Evolutionary conservation across 352 stramenopile species (phyloP).

Genomic region (Globisporangium carolinianum): DNA sequence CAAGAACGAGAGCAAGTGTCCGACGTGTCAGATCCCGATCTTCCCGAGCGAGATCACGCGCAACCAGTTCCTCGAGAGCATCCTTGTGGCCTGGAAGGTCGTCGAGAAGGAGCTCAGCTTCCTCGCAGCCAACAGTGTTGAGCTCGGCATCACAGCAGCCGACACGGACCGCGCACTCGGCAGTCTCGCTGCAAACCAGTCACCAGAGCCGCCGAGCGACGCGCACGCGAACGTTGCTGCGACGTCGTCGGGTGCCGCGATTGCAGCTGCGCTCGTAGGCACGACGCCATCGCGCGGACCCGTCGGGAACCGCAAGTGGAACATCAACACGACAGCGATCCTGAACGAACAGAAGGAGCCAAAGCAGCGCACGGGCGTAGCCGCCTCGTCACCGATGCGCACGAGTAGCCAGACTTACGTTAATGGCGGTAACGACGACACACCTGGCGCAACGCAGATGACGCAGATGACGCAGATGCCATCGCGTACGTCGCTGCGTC

Average conservation of each 20-base stretch:
- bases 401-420: too few species aligned
- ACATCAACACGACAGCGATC: conserved; percentile 60
- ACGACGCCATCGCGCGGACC: conserved; percentile 21
- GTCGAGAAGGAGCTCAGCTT: conserved; percentile 57
- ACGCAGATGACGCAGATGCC: conserved; percentile 8
- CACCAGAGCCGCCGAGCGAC: conserved; percentile 3
- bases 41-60: conserved; percentile 71
- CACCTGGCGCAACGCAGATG: conserved; percentile 8
- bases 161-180: conserved; percentile 32
- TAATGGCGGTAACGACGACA: neutral
- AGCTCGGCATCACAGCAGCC: conserved; percentile 18
- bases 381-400: conserved; percentile 5
- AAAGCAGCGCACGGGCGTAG: conserved; percentile 8
- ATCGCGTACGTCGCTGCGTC: too few species aligned
- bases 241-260: conserved; percentile 7
- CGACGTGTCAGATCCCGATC: conserved; percentile 65
- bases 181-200: conserved; percentile 15
- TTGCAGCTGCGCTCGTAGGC: conserved; percentile 1
- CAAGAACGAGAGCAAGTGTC: conserved; percentile 53
- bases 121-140: conserved; percentile 29
- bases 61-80: conserved; percentile 84
- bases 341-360: conserved; percentile 37
- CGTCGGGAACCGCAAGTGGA: conserved; percentile 62
- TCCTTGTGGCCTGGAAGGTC: conserved; percentile 64
- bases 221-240: neutral